Conservation (phyloP, 345 rosid species). For the Bruguiera gymnorhiza region DNA sequence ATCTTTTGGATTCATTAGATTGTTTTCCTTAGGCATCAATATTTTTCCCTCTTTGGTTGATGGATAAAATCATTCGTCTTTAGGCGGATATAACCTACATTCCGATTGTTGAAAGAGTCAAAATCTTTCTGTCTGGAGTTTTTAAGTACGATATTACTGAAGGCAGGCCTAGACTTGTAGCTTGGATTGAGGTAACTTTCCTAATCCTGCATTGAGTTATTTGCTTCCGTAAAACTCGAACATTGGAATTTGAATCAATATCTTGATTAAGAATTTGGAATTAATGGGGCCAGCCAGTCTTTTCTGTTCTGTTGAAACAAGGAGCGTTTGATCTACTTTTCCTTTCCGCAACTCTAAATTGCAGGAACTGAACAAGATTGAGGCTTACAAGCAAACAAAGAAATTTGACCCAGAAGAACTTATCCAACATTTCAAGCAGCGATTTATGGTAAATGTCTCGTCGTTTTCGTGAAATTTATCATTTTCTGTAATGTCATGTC, state of each 20-base stretch:
- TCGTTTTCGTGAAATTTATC: too few relatives aligned
- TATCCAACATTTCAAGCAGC: conserved; percentile 45
- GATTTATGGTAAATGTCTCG: conserved; percentile 37
- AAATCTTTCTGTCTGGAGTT: conserved; percentile 42
- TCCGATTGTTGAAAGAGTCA: conserved; percentile 62
- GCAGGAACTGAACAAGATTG: conserved; percentile 73
- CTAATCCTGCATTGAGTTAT: not conserved
- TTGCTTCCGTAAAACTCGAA: too few relatives aligned
- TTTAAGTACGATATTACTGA: conserved; percentile 54
- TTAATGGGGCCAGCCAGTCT: not conserved
- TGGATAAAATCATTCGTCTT: not conserved
- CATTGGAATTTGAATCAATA: not conserved
- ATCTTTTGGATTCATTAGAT: too few relatives aligned
- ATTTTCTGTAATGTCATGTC: too few relatives aligned
- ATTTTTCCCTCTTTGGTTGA: not conserved
- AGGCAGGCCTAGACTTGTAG: conserved; percentile 69
- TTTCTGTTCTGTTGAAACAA: not conserved
- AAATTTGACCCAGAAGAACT: conserved; percentile 49
- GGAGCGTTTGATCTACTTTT: not conserved
- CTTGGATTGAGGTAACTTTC: conserved; percentile 62
- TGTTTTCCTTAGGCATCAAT: not conserved
- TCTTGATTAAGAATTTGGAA: not conserved
- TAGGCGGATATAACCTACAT: conserved; percentile 51
- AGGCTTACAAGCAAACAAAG: conserved; percentile 59
- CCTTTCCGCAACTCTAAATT: not conserved